Percentiles rank a stretch among this genome's conserved stretches.
phyloP scores from a whole-genome alignment of 2,329 filamentous ascomycete species.

The Setomelanomma holmii region DNA sequence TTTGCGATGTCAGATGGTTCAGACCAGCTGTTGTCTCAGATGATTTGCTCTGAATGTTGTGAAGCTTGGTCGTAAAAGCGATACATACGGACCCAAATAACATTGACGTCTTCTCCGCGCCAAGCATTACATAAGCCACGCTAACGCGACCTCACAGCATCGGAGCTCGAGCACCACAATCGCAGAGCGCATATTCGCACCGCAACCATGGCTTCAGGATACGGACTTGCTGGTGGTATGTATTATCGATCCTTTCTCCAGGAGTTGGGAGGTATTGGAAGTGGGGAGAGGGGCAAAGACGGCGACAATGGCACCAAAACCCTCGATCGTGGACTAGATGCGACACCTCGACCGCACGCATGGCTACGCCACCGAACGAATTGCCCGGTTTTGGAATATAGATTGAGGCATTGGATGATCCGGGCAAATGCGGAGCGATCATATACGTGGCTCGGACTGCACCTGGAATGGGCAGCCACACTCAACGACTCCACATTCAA shows the following conservation, averaged over 20 bases:
- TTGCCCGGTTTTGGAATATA: no score
- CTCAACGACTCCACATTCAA: not conserved
- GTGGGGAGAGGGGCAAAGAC: slow-evolving; percentile 9
- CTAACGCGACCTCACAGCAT: slow-evolving; percentile 13
- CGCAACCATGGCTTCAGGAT: slow-evolving; percentile 77
- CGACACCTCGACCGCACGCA: slow-evolving; percentile 4
- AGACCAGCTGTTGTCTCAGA: no score
- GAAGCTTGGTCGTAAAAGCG: no score
- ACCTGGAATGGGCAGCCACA: not conserved
- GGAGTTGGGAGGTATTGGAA: slow-evolving; percentile 7
- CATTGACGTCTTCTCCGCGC: not conserved
- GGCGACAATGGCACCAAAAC: slow-evolving; percentile 28
- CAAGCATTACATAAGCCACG: not conserved
- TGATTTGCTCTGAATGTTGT: no score
- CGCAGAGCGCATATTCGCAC: slow-evolving; percentile 37
- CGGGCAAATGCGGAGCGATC: not conserved
- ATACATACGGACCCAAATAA: no score
- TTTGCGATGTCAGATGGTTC: no score
- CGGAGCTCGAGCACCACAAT: slow-evolving; percentile 3
- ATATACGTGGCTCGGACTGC: not conserved
- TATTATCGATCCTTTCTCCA: slow-evolving; percentile 20
- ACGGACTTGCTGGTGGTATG: slow-evolving; percentile 80
- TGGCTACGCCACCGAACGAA: not conserved
- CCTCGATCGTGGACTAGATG: slow-evolving; percentile 12
- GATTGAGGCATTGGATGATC: no score